Percentiles rank a stretch among this genome's conserved stretches.
phyloP scores from a whole-genome alignment of 495 filamentous ascomycete species.

The Xylaria acuta region DNA sequence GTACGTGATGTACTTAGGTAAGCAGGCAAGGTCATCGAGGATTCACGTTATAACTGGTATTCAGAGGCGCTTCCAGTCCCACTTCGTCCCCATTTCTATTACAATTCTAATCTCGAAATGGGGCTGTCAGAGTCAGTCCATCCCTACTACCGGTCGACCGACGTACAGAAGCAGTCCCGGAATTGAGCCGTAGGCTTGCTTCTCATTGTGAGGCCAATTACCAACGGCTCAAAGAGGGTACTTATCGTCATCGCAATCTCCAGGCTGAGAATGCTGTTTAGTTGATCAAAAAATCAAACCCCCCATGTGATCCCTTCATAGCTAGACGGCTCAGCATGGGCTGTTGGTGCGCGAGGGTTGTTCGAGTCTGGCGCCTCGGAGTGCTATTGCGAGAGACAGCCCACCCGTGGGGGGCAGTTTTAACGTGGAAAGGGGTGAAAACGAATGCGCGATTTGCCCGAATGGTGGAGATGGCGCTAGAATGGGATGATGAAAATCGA shows the following conservation, averaged over 20 bases:
- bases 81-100: slow-evolving; percentile 17
- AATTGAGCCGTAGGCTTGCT: background rate
- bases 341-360: background rate
- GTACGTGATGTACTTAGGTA: background rate
- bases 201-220: background rate
- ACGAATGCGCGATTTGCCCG: slow-evolving; percentile 24
- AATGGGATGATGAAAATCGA: slow-evolving; percentile 21
- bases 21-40: background rate
- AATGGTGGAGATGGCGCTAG: slow-evolving; percentile 13
- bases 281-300: background rate
- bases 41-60: slow-evolving; percentile 4
- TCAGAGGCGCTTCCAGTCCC: slow-evolving; percentile 5
- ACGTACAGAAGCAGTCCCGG: background rate
- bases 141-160: background rate
- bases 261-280: background rate
- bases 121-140: background rate
- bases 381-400: background rate
- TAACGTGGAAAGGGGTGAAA: background rate
- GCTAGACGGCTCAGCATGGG: background rate
- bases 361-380: background rate
- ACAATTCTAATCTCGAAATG: slow-evolving; percentile 6
- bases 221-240: background rate
- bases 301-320: background rate
- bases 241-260: background rate
- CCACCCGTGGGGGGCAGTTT: slow-evolving; percentile 9